Conservation (phyloP, 2,329 filamentous ascomycete species). For the Orbilia javanica region DNA sequence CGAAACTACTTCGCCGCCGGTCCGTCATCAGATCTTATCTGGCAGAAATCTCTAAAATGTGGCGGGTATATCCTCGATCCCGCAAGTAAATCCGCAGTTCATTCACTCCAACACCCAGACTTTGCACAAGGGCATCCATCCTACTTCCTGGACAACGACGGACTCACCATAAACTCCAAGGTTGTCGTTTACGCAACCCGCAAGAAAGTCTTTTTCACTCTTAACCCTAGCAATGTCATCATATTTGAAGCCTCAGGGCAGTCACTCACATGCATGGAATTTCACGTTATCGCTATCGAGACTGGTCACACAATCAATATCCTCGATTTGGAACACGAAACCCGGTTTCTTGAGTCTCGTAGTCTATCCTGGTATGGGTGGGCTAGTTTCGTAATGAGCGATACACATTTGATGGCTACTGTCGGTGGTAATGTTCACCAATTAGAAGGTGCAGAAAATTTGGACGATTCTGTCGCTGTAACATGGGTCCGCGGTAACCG, state of each 20-base stretch:
- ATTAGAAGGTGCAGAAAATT: constrained; percentile 39
- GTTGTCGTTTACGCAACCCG: constrained; percentile 60
- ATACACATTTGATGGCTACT: constrained; percentile 59
- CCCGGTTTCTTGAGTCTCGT: constrained; percentile 18
- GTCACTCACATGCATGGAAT: constrained; percentile 60
- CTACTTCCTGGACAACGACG: constrained; percentile 61
- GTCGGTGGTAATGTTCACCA: constrained; percentile 58
- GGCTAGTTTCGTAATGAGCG: constrained; percentile 61
- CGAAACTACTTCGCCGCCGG: constrained; percentile 31
- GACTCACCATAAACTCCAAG: constrained; percentile 59
- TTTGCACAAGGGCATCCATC: constrained; percentile 10
- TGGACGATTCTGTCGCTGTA: constrained; percentile 18
- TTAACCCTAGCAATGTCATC: neutral
- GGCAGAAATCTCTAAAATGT: constrained; percentile 31
- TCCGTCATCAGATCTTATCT: constrained; percentile 58
- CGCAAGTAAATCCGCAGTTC: constrained; percentile 30
- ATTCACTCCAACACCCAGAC: constrained; percentile 17
- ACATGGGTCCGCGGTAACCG: constrained; percentile 52
- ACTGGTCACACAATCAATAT: constrained; percentile 61
- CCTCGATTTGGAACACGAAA: constrained; percentile 60
- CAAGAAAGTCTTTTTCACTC: constrained; percentile 47
- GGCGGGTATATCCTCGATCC: constrained; percentile 24
- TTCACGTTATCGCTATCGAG: constrained; percentile 60
- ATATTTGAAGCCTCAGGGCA: neutral
- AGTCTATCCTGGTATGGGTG: constrained; percentile 58